Evolutionary conservation across 345 rosid genomes (phyloP).

Genomic region (Theobroma cacao): DNA sequence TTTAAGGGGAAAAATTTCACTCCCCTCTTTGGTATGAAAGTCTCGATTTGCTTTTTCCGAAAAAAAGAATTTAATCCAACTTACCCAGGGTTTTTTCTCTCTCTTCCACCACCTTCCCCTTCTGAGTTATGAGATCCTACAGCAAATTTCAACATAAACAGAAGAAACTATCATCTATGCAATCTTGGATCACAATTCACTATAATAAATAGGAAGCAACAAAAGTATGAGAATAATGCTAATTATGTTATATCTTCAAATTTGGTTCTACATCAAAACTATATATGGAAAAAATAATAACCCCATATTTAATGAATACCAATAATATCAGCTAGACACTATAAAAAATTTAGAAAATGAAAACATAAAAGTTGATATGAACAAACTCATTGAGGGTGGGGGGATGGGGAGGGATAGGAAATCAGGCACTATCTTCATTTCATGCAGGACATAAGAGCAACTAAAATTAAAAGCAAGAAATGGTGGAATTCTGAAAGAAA

Average conservation of each 20-base stretch:
- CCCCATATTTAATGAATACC: not conserved
- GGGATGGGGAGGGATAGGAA: not conserved
- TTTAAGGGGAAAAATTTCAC: no score
- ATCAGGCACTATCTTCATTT: not conserved
- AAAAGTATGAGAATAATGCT: not conserved
- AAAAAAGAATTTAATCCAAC: no score
- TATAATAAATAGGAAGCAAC: not conserved
- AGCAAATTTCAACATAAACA: slow-evolving; percentile 11
- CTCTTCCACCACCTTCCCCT: slow-evolving; percentile 17
- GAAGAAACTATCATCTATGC: slow-evolving; percentile 9
- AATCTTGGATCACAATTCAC: not conserved
- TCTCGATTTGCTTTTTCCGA: no score
- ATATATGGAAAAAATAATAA: not conserved
- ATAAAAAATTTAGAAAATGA: not conserved
- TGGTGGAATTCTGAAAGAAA: not conserved
- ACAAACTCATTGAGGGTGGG: not conserved
- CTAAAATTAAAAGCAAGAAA: not conserved
- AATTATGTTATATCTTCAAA: not conserved
- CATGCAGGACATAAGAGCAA: not conserved
- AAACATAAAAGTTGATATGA: not conserved
- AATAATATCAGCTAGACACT: not conserved
- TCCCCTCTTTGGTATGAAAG: no score
- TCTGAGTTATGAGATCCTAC: slow-evolving; percentile 30
- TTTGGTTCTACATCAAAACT: not conserved
- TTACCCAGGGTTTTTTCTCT: slow-evolving; percentile 27